Conservation (phyloP, 1,284 basidiomycete species). For the Cutaneotrichosporon curvatum region DNA sequence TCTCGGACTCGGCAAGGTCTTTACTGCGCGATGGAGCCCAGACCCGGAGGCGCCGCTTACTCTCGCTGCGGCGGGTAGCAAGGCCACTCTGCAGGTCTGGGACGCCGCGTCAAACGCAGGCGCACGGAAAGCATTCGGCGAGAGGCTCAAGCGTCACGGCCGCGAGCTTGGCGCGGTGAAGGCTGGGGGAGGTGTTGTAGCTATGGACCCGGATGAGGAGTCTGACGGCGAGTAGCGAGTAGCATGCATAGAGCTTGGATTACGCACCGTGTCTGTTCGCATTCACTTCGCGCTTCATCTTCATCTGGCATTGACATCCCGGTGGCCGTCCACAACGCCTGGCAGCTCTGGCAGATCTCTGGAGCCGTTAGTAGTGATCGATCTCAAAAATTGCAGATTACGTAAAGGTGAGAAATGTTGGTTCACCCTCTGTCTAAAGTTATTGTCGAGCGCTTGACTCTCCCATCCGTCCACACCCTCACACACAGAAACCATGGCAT, state of each 20-base stretch:
- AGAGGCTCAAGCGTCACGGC: conserved; percentile 65
- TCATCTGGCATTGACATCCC: no score
- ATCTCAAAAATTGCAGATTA: no score
- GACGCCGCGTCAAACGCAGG: conserved; percentile 73
- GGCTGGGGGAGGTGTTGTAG: conserved; percentile 59
- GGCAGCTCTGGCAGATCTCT: no score
- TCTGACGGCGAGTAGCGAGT: conserved; percentile 50
- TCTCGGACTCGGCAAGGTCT: conserved; percentile 94
- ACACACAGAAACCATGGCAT: no score
- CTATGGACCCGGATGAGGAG: conserved; percentile 67
- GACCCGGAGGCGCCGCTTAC: conserved; percentile 76
- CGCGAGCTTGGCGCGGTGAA: conserved; percentile 55
- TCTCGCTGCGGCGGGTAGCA: conserved; percentile 86
- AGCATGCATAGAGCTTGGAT: not conserved
- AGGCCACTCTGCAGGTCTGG: conserved; percentile 91
- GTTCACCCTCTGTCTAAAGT: no score
- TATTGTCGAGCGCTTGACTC: no score
- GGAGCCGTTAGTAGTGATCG: no score
- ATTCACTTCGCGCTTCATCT: no score
- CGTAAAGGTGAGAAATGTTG: no score
- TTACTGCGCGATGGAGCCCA: conserved; percentile 82
- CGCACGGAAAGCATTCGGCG: conserved; percentile 67
- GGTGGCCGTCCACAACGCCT: no score
- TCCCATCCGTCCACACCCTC: no score
- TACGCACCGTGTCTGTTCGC: no score